Evolutionary conservation across 495 filamentous ascomycete species (phyloP), one percentile per base, ranked within the genome.

Genomic region (Penicillium steckii): DNA sequence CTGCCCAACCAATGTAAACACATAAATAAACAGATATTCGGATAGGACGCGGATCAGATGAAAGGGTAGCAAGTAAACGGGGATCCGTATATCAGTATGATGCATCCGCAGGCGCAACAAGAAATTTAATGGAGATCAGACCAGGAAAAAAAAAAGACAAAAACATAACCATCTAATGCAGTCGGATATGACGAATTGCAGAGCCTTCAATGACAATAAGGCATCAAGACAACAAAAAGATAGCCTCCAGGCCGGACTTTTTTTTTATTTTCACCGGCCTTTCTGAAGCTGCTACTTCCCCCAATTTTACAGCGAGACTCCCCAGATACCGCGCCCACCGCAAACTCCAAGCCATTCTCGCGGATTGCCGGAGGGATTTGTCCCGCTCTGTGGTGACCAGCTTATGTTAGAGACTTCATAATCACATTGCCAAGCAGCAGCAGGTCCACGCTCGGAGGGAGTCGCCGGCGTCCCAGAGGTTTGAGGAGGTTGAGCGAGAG

Each of bases 381-480:
- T 71, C 12, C 75, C 79, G 53, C 89, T 85, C 44, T 87, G 88
- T 26, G 94, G 93, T 13, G 89, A 89, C 94, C 94, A 99, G 61
- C 88, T 92, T 26, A 97, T 80, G 68, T 97, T 97, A 8, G 86
- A 88, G 21, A 99, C 88, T 73, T 99, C 94, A 58, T 95, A 96
- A 52, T 97, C 94, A 61, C 94, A 97, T 61, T 88, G 83, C 95
- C 95, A 99, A 50, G 80, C 85, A 4, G 89, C 89, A 3, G 89
- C 82, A 0, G 93, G 93, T 10, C 81, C 86, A 46, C 87, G 72
- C 52, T 70, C 75, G 9, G 63, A 68, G 25, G 71, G 73, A 30
- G 65, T 67, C 9, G 65, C 24, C 51, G 60, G 73, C 15, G 72
- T 60, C 8, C 62, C 72, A 6, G 71, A 71, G 33, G 51, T 69